These are phyloP conservation scores for Cryptococcus amylolentus DNA, from an alignment of 1,284 basidiomycete species.

Conservation along the genomic window DNA sequence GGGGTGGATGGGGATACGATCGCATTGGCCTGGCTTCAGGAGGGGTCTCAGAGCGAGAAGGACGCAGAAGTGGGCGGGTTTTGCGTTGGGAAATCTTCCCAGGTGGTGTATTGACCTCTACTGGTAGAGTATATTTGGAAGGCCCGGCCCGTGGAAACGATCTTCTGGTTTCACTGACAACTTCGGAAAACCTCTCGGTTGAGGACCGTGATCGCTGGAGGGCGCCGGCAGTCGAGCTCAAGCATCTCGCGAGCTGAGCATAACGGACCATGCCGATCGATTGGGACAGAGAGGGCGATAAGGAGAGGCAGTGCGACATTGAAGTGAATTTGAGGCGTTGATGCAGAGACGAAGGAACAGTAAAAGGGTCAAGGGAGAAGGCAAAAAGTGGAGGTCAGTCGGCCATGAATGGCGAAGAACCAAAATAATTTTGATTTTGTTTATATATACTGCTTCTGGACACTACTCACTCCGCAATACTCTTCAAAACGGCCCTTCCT, in stretches of 20 bases:
- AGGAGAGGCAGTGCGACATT: no score
- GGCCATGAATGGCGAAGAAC: no score
- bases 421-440: no score
- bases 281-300: no score
- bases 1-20: not conserved
- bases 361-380: not conserved
- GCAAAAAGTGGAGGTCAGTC: not conserved
- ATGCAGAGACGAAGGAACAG: no score
- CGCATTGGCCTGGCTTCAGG: not conserved
- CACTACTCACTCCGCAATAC: not conserved
- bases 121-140: not conserved
- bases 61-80: not conserved
- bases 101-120: not conserved
- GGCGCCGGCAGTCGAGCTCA: not conserved
- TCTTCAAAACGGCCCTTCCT: not conserved
- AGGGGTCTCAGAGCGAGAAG: not conserved
- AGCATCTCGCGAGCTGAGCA: not conserved
- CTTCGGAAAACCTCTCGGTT: not conserved
- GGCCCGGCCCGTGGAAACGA: not conserved
- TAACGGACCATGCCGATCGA: no score
- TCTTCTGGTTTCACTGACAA: not conserved
- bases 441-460: no score
- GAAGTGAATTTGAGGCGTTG: no score
- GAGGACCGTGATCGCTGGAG: not conserved
- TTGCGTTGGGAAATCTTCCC: not conserved